A percentile compares a stretch with the other conserved stretches of the same genome.
These are phyloP conservation scores for Lumnitzera littorea DNA, from an alignment of 345 rosid genomes.

Conservation along the genomic window DNA sequence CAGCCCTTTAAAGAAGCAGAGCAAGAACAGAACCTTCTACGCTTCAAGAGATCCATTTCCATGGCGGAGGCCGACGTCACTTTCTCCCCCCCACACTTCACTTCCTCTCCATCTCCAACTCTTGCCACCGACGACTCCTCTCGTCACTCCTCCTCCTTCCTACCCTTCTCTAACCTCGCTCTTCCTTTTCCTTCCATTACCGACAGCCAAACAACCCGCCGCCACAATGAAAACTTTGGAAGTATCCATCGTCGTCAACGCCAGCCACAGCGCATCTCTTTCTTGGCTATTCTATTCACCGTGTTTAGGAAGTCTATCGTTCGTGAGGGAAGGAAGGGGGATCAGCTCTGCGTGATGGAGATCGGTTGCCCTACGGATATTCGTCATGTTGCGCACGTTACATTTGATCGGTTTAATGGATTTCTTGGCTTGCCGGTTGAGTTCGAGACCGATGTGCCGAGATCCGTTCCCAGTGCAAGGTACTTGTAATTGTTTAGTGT, in stretches of 20 bases:
- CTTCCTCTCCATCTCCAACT: too few species aligned
- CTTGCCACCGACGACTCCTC: too few species aligned
- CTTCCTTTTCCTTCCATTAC: slow-evolving; percentile 6
- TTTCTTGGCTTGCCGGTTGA: slow-evolving; percentile 88
- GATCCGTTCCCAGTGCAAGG: slow-evolving; percentile 93
- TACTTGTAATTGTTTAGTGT: slow-evolving; percentile 11
- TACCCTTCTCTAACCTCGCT: too few species aligned
- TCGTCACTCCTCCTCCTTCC: too few species aligned
- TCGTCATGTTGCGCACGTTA: slow-evolving; percentile 84
- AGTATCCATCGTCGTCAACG: too few species aligned
- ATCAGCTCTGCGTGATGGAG: slow-evolving; percentile 66
- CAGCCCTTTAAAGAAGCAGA: too few species aligned
- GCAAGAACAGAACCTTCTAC: too few species aligned
- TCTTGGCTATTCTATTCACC: slow-evolving; percentile 58
- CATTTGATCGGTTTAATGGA: slow-evolving; percentile 91
- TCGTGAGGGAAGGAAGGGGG: slow-evolving; percentile 51
- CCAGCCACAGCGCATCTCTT: too few species aligned
- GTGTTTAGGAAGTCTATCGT: slow-evolving; percentile 67
- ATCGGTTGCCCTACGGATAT: slow-evolving; percentile 80
- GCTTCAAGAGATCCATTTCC: too few species aligned
- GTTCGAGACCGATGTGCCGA: slow-evolving; percentile 78
- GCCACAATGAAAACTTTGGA: slow-evolving; percentile 10
- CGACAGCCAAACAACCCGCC: slow-evolving; percentile 20
- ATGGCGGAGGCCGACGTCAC: too few species aligned
- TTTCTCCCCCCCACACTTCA: too few species aligned